These are phyloP conservation scores for Patellifolia procumbens DNA, from an alignment of 179 eudicot genomes.

Conservation along the genomic window DNA sequence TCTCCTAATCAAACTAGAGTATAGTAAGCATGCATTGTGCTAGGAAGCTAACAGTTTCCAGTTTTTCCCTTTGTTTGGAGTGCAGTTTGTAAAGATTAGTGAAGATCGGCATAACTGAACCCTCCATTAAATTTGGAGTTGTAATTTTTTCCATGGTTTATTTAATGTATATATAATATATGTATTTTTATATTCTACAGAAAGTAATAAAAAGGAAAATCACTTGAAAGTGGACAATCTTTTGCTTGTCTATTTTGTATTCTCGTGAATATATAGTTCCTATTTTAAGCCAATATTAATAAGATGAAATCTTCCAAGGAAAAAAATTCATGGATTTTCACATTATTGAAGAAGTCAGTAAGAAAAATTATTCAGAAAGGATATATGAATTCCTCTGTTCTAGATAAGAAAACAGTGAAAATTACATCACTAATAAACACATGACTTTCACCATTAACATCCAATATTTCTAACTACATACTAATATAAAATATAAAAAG, in stretches of 20 bases:
- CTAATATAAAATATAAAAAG: too few species aligned
- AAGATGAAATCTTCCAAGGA: not conserved
- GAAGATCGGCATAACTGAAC: conserved; percentile 6
- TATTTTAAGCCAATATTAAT: not conserved
- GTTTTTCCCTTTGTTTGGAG: conserved; percentile 6
- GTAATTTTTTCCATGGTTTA: not conserved
- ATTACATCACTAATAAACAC: too few species aligned
- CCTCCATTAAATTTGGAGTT: conserved; percentile 6
- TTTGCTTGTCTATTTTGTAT: not conserved
- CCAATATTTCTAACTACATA: too few species aligned
- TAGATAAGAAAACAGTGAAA: too few species aligned
- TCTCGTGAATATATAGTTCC: not conserved
- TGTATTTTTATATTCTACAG: not conserved
- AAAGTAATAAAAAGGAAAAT: not conserved
- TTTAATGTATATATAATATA: conserved; percentile 11
- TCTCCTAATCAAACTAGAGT: not conserved
- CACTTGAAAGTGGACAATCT: not conserved
- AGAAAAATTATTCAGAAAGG: too few species aligned
- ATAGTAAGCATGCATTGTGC: not conserved
- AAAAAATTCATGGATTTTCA: not conserved
- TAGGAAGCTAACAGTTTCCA: conserved; percentile 22
- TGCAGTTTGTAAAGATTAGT: conserved; percentile 14
- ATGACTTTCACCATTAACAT: too few species aligned
- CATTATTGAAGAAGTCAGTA: conserved; percentile 1
- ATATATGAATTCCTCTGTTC: too few species aligned